Conservation (phyloP, 164 flowering plant species). For the Berberis thunbergii region DNA sequence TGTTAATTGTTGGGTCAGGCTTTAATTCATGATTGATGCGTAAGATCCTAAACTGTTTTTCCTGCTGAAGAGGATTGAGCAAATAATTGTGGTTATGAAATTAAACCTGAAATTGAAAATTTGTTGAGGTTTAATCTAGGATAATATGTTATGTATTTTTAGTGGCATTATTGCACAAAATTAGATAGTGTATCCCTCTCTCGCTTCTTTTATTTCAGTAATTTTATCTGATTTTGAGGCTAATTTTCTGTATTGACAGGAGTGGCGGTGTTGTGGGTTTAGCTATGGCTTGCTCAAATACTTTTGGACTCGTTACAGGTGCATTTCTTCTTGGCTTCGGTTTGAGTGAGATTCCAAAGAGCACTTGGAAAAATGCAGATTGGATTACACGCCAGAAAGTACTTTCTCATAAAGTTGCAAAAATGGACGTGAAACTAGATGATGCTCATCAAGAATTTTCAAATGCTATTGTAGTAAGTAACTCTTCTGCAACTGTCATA, state of each 20-base stretch:
- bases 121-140: too few relatives aligned
- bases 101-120: too few relatives aligned
- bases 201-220: background rate
- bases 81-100: too few relatives aligned
- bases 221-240: constrained; percentile 4
- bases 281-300: constrained; percentile 97
- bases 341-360: constrained; percentile 92
- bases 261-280: constrained; percentile 53
- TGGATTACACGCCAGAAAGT: constrained; percentile 89
- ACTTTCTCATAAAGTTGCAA: constrained; percentile 86
- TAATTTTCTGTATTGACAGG: constrained; percentile 37
- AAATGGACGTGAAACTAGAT: constrained; percentile 94
- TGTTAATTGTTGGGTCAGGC: too few relatives aligned
- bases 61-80: too few relatives aligned
- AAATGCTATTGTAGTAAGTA: constrained; percentile 91
- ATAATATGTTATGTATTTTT: too few relatives aligned
- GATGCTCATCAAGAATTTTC: constrained; percentile 96
- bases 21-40: too few relatives aligned
- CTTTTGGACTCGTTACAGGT: constrained; percentile 99
- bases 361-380: constrained; percentile 93
- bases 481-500: background rate
- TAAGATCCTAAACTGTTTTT: too few relatives aligned
- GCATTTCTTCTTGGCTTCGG: constrained; percentile 99
- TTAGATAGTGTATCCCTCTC: too few relatives aligned
- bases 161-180: too few relatives aligned